phyloP scores from a whole-genome alignment of 129 eudicot species.

The Centrapalus pauciflorus region DNA sequence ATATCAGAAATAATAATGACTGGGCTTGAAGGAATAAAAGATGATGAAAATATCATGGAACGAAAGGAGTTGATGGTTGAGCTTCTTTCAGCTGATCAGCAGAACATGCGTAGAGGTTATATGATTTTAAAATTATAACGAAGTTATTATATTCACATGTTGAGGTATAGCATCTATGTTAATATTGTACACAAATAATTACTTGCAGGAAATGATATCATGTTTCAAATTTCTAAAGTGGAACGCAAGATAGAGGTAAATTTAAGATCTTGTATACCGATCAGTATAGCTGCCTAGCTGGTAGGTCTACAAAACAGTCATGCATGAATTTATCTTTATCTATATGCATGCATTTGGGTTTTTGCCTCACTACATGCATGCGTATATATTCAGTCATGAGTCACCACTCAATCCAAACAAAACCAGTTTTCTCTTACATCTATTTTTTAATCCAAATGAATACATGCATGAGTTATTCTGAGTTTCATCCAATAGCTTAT shows the following conservation, averaged over 20 bases:
- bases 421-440: too few species aligned
- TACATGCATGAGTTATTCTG: too few species aligned
- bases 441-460: too few species aligned
- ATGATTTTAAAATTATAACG: neutral
- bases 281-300: too few species aligned
- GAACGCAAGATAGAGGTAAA: conserved; percentile 31
- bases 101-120: conserved; percentile 22
- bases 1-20: neutral
- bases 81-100: neutral
- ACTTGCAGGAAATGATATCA: conserved; percentile 31
- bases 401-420: too few species aligned
- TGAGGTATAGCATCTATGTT: neutral
- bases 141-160: neutral
- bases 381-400: neutral
- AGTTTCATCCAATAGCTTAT: too few species aligned
- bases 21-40: conserved; percentile 10
- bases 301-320: neutral
- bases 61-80: conserved; percentile 10
- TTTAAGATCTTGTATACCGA: conserved; percentile 5
- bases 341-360: neutral
- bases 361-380: conserved; percentile 10
- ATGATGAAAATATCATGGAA: neutral
- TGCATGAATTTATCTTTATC: neutral
- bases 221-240: conserved; percentile 18
- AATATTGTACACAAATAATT: neutral